These are phyloP conservation scores for Cladophialophora bantiana DNA, from an alignment of 2,329 filamentous ascomycete species.

Conservation along the genomic window DNA sequence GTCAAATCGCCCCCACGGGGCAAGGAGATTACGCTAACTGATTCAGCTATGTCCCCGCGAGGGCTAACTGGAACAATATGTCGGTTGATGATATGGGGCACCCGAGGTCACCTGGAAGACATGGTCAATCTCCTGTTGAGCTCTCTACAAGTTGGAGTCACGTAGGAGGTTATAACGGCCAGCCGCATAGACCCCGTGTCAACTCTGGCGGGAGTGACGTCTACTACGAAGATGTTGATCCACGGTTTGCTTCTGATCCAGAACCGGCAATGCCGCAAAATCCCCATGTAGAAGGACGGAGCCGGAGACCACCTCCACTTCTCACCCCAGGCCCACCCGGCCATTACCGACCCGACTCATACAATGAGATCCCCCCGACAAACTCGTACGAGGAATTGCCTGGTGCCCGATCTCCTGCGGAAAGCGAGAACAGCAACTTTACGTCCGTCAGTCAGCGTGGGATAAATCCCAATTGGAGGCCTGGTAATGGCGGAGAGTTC, in stretches of 20 bases:
- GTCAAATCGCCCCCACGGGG: slow-evolving; percentile 8
- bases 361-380: slow-evolving; percentile 28
- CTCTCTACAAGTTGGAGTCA: slow-evolving; percentile 55
- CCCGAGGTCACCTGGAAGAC: slow-evolving; percentile 31
- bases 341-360: slow-evolving; percentile 28
- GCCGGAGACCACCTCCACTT: slow-evolving; percentile 45
- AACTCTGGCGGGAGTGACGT: slow-evolving; percentile 47
- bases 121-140: slow-evolving; percentile 46
- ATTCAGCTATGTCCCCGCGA: slow-evolving; percentile 53
- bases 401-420: slow-evolving; percentile 72
- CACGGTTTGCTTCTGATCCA: slow-evolving; percentile 72
- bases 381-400: slow-evolving; percentile 69
- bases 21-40: slow-evolving; percentile 11
- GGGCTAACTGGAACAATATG: slow-evolving; percentile 47
- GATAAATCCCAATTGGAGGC: slow-evolving; percentile 86
- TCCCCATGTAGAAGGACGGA: slow-evolving; percentile 43
- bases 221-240: slow-evolving; percentile 95
- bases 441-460: slow-evolving; percentile 89
- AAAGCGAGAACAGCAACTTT: slow-evolving; percentile 83
- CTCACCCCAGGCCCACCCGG: slow-evolving; percentile 47
- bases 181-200: slow-evolving; percentile 38
- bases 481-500: slow-evolving; percentile 51
- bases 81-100: slow-evolving; percentile 25
- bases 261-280: slow-evolving; percentile 39
- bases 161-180: slow-evolving; percentile 54